Percentiles rank a stretch among this genome's conserved stretches.
Conservation (phyloP, 2,329 filamentous ascomycete genomes). For the Hirsutella rhossiliensis region DNA sequence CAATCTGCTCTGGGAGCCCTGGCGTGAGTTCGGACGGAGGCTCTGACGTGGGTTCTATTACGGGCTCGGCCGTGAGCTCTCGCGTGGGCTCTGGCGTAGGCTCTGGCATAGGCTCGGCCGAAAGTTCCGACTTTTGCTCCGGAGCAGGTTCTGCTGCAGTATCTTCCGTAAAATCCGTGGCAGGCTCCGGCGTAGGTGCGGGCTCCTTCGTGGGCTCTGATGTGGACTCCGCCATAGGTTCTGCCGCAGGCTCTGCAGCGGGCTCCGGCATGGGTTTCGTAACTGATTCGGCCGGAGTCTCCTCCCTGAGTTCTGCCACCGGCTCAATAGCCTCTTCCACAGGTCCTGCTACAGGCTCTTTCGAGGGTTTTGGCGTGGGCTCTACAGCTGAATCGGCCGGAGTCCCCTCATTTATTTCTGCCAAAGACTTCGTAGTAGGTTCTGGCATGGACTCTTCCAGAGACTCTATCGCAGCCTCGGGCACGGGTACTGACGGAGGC, state of each 20-base stretch:
- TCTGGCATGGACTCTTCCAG: no score
- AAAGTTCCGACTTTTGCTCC: no score
- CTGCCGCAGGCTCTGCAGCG: background rate
- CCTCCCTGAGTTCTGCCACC: background rate
- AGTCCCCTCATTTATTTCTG: no score
- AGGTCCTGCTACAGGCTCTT: background rate
- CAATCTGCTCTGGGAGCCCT: background rate
- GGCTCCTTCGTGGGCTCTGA: background rate
- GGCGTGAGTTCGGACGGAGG: background rate
- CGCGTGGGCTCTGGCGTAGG: background rate
- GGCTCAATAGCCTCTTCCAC: constrained; percentile 3
- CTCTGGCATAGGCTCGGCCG: background rate
- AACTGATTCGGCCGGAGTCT: constrained; percentile 3
- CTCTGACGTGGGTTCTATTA: background rate
- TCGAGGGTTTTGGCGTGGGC: no score
- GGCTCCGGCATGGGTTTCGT: background rate
- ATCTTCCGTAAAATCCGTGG: background rate
- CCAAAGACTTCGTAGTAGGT: no score
- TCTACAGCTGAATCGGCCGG: no score
- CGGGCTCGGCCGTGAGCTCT: background rate
- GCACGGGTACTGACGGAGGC: no score
- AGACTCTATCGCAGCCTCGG: no score
- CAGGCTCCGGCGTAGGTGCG: background rate
- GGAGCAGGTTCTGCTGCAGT: background rate
- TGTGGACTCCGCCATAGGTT: background rate